Evolutionary conservation across 495 filamentous ascomycete genomes (phyloP).

Genomic region (Talaromyces nanjingensis): DNA sequence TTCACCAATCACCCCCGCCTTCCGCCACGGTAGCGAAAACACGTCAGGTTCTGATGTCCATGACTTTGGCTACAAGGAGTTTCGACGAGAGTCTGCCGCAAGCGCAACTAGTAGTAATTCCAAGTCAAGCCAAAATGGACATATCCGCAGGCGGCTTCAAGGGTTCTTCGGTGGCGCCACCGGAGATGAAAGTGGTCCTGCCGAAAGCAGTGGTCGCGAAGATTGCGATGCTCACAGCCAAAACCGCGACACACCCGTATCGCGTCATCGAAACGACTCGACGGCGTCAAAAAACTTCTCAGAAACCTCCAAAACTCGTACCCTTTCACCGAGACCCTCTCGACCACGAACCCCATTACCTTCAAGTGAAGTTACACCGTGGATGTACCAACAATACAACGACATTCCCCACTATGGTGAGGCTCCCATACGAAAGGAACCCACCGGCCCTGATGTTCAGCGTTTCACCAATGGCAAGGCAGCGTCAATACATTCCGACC

Average conservation of each 20-base stretch:
- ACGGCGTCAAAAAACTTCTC: constrained; percentile 48
- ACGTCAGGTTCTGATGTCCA: constrained; percentile 61
- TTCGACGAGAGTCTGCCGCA: constrained; percentile 80
- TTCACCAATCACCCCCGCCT: constrained; percentile 56
- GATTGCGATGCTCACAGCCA: constrained; percentile 54
- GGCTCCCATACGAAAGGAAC: constrained; percentile 68
- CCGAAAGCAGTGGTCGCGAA: constrained; percentile 53
- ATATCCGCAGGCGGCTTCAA: constrained; percentile 67
- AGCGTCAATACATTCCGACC: constrained; percentile 29
- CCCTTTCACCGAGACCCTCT: constrained; percentile 60
- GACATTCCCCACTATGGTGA: constrained; percentile 77
- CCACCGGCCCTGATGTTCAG: constrained; percentile 62
- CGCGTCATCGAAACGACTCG: constrained; percentile 71
- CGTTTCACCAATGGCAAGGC: constrained; percentile 44
- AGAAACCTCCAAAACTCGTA: constrained; percentile 36
- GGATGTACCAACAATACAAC: constrained; percentile 85
- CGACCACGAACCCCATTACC: constrained; percentile 78
- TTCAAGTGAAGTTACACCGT: constrained; percentile 90
- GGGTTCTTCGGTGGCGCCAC: constrained; percentile 63
- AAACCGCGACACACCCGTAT: constrained; percentile 42
- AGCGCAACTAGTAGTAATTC: constrained; percentile 89
- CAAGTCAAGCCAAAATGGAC: constrained; percentile 64
- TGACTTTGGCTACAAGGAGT: constrained; percentile 58
- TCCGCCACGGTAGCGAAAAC: constrained; percentile 58
- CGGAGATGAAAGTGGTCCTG: constrained; percentile 58